Evolutionary conservation across 108 stramenopile genomes (phyloP).

Genomic region (Nitzschia palea): DNA sequence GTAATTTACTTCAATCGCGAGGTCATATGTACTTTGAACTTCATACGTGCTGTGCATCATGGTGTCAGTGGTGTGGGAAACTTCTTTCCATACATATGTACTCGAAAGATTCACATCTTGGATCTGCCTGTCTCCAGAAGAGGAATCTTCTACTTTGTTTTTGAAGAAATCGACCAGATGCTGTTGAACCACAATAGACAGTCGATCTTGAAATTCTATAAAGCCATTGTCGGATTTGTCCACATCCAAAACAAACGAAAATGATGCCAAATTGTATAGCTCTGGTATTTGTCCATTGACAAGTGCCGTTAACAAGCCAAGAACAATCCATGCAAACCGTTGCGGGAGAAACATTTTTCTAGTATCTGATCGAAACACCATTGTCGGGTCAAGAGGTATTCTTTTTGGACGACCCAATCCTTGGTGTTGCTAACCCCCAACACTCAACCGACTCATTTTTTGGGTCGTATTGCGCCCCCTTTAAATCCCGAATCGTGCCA

Average conservation of each 20-base stretch:
- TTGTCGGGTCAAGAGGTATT: no score
- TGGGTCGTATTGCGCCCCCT: no score
- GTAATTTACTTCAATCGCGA: not conserved
- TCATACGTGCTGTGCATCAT: constrained; percentile 9
- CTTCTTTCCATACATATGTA: constrained; percentile 16
- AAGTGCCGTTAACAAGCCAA: not conserved
- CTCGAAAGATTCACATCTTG: constrained; percentile 5
- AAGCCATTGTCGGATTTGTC: constrained; percentile 2
- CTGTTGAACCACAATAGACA: not conserved
- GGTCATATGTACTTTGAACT: constrained; percentile 2
- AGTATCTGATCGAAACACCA: not conserved
- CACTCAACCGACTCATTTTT: no score
- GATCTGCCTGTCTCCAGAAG: not conserved
- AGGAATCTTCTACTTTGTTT: constrained; percentile 7
- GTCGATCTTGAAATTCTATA: constrained; percentile 16
- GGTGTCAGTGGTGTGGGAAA: not conserved
- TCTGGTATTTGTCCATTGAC: not conserved
- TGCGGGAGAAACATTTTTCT: not conserved
- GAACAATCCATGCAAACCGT: not conserved
- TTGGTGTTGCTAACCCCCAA: no score
- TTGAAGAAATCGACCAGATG: constrained; percentile 26
- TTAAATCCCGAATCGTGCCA: no score
- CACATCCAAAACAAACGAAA: constrained; percentile 17
- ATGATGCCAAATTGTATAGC: constrained; percentile 12
- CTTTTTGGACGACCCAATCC: no score